Base-by-base conservation (phyloP, 495 filamentous ascomycete genomes). In the Trichoderma reesei region DNA sequence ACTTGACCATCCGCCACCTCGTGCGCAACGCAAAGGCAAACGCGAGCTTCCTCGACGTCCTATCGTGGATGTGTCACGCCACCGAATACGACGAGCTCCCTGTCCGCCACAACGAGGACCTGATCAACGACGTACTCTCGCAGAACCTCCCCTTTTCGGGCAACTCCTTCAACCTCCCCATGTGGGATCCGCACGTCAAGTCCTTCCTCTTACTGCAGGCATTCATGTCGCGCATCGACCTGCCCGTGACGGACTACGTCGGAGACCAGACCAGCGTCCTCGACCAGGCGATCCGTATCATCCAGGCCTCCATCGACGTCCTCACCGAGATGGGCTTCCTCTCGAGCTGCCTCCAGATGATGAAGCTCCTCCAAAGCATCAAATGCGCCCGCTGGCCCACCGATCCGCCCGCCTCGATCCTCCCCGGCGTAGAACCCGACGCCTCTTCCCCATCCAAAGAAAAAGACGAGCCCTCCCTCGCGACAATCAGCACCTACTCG, bases 121-220 rank as follows among this genome's bases (percentile, higher is more conserved):
- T 99, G 41, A 92, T 99, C 79, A 99, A 99, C 72, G 87, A 85
- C 1, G 92, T 98, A 70, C 80, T 99, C 3, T 90, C 92, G 2
- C 86, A 85, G 44, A 89, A 90, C 66, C 79, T 98, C 0, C 74
- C 79, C 9, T 88, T 96, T 71, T 74, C 78, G 1, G 76, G 74
- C 13, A 71, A 68, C 11, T 68, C 70, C 5, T 87, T 87, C 26
- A 81, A 81, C 48, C 72, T 95, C 59, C 93, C 91, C 0, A 90
- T 98, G 87, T 97, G 94, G 92, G 94, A 99, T 75, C 94, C 94
- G 14, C 94, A 99, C 72, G 90, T 98, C 68, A 99, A 99, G 71
- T 88, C 95, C 0, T 98, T 96, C 76, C 77, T 99, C 41, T 80
- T 99, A 3, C 80, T 99, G 0, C 95, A 99, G 71, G 92, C 94